Base-by-base conservation (phyloP, 805 yeast genomes). In the Brettanomyces sp. region DNA sequence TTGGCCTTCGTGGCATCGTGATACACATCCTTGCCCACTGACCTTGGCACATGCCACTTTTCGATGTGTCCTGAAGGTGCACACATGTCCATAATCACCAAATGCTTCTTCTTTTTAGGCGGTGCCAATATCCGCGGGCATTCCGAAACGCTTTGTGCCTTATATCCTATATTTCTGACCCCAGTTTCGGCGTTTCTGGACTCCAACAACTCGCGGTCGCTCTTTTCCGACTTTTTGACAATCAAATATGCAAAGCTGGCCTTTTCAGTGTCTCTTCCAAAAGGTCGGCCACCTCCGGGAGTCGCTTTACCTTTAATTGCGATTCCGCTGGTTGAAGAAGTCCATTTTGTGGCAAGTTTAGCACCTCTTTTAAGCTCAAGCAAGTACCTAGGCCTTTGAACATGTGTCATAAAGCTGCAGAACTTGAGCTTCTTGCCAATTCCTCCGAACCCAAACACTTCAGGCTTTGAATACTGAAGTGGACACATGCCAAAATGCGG, bases 401-500 rank as follows among this genome's bases (percentile, higher is more conserved):
- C 80, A 22, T 76, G 72, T 47, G 85, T 82, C 45, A 74, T 76
- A 59, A 80, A 89, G 41, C 83, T 77, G 59, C 97, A 88, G 71
- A 89, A 87, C 46, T 75, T 76, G 44, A 85, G 67, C 47, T 79
- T 72, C 50, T 73, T 74, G 39, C 86, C 87, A 23, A 74, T 62
- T 33, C 71, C 69, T 13, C 68, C 65, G 39, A 70, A 73, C 36
- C 69, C 68, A 58, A 81, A 85, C 56, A 73, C 78, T 34, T 76
- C 76, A 2, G 95, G 86, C 43, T 83, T 83, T 12, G 83, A 81
- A 32, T 79, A 71, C 62, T 90, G 97, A 45, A 91, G 66, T 0
- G 98, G 97, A 57, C 97, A 90, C 52, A 70, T 74, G 11, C 81
- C 77, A 56, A 88, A 96, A 60, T 93, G 97, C 1, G 91, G 65